Evolutionary conservation across 2,329 filamentous ascomycete genomes (phyloP).

Genomic region (Neofusicoccum parvum): DNA sequence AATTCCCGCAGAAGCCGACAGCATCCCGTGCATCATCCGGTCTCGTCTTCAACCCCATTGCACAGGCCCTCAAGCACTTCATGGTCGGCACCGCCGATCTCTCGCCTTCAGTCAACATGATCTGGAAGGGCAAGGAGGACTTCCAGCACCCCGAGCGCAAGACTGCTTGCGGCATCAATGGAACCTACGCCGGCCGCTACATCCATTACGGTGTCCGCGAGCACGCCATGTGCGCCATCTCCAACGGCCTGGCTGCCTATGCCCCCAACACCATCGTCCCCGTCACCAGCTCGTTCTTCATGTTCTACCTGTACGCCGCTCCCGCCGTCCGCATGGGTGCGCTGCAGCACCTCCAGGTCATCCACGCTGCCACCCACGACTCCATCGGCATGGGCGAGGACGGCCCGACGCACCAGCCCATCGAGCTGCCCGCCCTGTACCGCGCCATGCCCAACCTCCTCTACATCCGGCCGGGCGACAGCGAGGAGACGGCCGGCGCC

Average conservation of each 20-base stretch:
- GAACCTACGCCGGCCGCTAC: conserved; percentile 58
- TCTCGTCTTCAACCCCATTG: conserved; percentile 56
- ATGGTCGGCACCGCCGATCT: conserved; percentile 68
- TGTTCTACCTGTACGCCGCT: conserved; percentile 64
- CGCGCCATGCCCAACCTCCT: conserved; percentile 65
- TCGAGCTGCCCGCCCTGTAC: conserved; percentile 60
- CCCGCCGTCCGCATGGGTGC: conserved; percentile 64
- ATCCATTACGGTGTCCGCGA: conserved; percentile 44
- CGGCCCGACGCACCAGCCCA: conserved; percentile 65
- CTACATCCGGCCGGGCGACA: conserved; percentile 63
- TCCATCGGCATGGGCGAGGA: conserved; percentile 62
- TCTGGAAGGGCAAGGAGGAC: conserved; percentile 54
- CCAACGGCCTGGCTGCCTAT: conserved; percentile 62
- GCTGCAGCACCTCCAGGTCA: conserved; percentile 56
- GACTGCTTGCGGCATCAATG: conserved; percentile 54
- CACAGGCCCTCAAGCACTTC: conserved; percentile 89
- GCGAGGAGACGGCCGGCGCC: conserved; percentile 60
- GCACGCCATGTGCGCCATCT: conserved; percentile 41
- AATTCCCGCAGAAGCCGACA: conserved; percentile 51
- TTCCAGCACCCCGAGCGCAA: conserved; percentile 48
- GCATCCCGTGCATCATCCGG: conserved; percentile 55
- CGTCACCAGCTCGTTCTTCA: conserved; percentile 63
- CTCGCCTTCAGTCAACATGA: conserved; percentile 58
- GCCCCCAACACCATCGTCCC: conserved; percentile 54
- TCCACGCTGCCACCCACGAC: conserved; percentile 65